Percentiles rank a stretch among this genome's conserved stretches.
phyloP scores from a whole-genome alignment of 2,329 filamentous ascomycete genomes.

The Exophiala sp. region DNA sequence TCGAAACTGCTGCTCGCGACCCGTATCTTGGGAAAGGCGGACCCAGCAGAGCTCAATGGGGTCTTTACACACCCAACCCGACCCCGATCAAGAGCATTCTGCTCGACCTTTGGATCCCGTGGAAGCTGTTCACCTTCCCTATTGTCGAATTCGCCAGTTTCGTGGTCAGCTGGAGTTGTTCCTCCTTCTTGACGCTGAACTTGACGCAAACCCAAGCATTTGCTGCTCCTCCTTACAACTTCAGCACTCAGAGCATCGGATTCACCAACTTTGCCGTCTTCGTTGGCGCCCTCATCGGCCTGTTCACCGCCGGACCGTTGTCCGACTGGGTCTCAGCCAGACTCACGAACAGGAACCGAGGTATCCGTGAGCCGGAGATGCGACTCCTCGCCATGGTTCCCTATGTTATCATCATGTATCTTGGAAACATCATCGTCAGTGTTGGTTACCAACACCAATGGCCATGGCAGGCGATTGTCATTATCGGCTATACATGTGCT shows the following conservation, averaged over 20 bases:
- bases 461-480: conserved; percentile 53
- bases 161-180: conserved; percentile 59
- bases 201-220: conserved; percentile 57
- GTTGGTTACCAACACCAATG: conserved; percentile 53
- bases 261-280: conserved; percentile 59
- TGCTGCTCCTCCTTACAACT: conserved; percentile 54
- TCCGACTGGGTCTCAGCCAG: conserved; percentile 56
- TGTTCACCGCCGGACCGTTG: conserved; percentile 54
- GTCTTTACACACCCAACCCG: conserved; percentile 48
- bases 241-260: conserved; percentile 48
- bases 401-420: conserved; percentile 54
- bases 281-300: conserved; percentile 52
- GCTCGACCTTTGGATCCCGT: conserved; percentile 58
- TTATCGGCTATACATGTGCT: conserved; percentile 56
- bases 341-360: conserved; percentile 52
- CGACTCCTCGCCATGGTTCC: conserved; percentile 55
- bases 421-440: conserved; percentile 57
- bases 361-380: conserved; percentile 59
- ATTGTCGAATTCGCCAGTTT: conserved; percentile 63
- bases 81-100: conserved; percentile 45
- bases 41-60: conserved; percentile 57
- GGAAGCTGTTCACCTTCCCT: conserved; percentile 60
- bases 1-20: conserved; percentile 41
- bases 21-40: conserved; percentile 55
- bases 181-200: conserved; percentile 58